Evolutionary conservation across 2,329 filamentous ascomycete genomes (phyloP).

Genomic region (Myrmaecium sp.): DNA sequence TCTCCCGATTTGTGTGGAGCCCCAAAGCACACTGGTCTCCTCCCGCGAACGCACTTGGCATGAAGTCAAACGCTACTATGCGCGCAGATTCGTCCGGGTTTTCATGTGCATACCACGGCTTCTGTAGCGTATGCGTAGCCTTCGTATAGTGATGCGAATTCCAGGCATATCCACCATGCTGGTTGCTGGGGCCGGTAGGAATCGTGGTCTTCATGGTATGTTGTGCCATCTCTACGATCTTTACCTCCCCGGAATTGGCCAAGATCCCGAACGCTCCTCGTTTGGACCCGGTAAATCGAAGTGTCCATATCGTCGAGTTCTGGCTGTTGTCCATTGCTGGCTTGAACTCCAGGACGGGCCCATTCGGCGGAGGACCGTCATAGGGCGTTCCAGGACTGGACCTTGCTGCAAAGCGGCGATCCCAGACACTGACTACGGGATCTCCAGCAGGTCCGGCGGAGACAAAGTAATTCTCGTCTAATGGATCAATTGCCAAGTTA

Average conservation of each 20-base stretch:
- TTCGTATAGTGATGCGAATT: constrained; percentile 27
- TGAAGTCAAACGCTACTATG: constrained; percentile 44
- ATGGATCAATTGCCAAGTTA: constrained; percentile 59
- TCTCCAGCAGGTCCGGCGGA: constrained; percentile 58
- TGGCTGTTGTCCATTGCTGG: constrained; percentile 33
- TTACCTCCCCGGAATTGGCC: constrained; percentile 42
- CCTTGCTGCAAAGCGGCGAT: constrained; percentile 38
- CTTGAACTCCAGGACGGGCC: constrained; percentile 39
- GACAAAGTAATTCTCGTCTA: constrained; percentile 70
- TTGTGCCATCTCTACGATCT: constrained; percentile 36
- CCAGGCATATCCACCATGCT: constrained; percentile 12
- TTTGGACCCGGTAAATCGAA: constrained; percentile 42
- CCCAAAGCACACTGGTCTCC: constrained; percentile 36
- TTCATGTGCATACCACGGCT: constrained; percentile 28
- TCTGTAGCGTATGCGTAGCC: constrained; percentile 22
- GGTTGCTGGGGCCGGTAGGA: constrained; percentile 1
- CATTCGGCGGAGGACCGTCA: constrained; percentile 36
- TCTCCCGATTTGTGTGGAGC: constrained; percentile 33
- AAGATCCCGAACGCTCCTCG: constrained; percentile 41
- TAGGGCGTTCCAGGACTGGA: constrained; percentile 13
- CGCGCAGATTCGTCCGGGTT: constrained; percentile 28
- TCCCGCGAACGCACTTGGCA: constrained; percentile 27
- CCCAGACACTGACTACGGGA: constrained; percentile 62
- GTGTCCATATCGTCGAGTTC: constrained; percentile 40
- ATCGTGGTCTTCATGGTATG: constrained; percentile 20